Evolutionary conservation across 495 filamentous ascomycete species (phyloP).

Genomic region (Aspergillus avenaceus): DNA sequence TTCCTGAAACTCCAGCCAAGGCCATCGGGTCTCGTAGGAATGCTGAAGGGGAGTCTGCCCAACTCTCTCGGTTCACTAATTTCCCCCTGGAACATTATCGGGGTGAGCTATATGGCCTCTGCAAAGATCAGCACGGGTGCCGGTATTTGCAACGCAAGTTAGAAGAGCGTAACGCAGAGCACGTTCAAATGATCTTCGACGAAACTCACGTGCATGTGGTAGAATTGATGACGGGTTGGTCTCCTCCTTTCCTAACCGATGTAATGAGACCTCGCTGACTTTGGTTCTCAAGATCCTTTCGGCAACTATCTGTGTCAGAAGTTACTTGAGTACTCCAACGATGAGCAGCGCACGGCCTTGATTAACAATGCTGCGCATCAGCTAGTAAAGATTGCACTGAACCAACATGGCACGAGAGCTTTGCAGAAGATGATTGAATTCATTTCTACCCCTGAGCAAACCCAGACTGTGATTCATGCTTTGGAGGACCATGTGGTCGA

Average conservation of each 20-base stretch:
- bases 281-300: constrained; percentile 69
- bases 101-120: constrained; percentile 79
- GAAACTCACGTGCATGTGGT: constrained; percentile 89
- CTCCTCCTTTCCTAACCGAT: constrained; percentile 1
- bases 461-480: constrained; percentile 75
- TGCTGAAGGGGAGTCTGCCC: constrained; percentile 33
- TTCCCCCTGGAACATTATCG: constrained; percentile 71
- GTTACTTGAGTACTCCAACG: constrained; percentile 84
- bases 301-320: constrained; percentile 99
- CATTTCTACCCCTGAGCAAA: constrained; percentile 74
- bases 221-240: constrained; percentile 86
- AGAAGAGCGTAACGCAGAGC: constrained; percentile 79
- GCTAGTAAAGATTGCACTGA: constrained; percentile 87
- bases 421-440: constrained; percentile 99
- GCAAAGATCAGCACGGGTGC: constrained; percentile 97
- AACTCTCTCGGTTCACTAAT: constrained; percentile 64
- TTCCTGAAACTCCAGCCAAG: constrained; percentile 26
- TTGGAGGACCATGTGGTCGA: constrained; percentile 77
- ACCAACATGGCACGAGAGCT: constrained; percentile 93
- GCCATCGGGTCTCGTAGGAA: constrained; percentile 25
- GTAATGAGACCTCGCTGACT: not conserved
- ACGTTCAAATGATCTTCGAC: constrained; percentile 86
- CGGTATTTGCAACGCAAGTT: constrained; percentile 93
- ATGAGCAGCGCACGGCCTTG: constrained; percentile 88
- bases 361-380: constrained; percentile 82